Conservation (phyloP, 805 yeast species). For the Metschnikowia orientalis region DNA sequence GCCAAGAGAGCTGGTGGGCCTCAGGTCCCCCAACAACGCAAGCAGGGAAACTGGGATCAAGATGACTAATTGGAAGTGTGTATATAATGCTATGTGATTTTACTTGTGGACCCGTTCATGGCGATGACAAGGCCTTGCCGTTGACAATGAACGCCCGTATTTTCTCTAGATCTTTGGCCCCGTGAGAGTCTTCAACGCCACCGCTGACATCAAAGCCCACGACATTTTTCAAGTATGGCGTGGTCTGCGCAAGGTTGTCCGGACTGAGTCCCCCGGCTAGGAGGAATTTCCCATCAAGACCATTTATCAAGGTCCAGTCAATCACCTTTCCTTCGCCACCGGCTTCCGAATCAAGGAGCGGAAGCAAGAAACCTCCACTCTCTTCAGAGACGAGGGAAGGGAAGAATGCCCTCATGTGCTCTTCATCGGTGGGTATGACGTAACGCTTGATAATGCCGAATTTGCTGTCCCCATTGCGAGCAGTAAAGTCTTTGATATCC, state of each 20-base stretch:
- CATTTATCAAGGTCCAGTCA: slow-evolving; percentile 53
- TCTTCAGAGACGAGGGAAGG: slow-evolving; percentile 4
- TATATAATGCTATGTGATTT: slow-evolving; percentile 3
- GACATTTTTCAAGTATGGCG: slow-evolving; percentile 47
- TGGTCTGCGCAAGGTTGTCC: slow-evolving; percentile 60
- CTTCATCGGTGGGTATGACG: slow-evolving; percentile 52
- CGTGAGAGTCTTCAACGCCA: slow-evolving; percentile 77
- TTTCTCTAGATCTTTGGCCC: slow-evolving; percentile 65
- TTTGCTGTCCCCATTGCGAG: slow-evolving; percentile 33
- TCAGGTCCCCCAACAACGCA: slow-evolving; percentile 74
- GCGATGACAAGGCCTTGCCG: too few species aligned
- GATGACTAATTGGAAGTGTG: slow-evolving; percentile 51
- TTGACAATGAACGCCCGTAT: slow-evolving; percentile 53
- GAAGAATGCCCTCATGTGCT: slow-evolving; percentile 27
- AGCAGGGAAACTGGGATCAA: slow-evolving; percentile 95
- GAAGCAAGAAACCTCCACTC: slow-evolving; percentile 42
- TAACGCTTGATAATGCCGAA: slow-evolving; percentile 73
- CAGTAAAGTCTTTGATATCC: slow-evolving; percentile 48
- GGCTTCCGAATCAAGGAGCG: slow-evolving; percentile 77
- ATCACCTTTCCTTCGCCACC: slow-evolving; percentile 91
- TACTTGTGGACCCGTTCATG: neutral
- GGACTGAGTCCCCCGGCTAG: slow-evolving; percentile 91
- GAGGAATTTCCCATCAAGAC: slow-evolving; percentile 40
- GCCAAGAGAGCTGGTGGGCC: slow-evolving; percentile 99
- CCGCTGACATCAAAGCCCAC: slow-evolving; percentile 92